Evolutionary conservation across 2,329 filamentous ascomycete species (phyloP), one percentile per base, ranked within the genome.

Genomic region (Talaromyces funiculosus): DNA sequence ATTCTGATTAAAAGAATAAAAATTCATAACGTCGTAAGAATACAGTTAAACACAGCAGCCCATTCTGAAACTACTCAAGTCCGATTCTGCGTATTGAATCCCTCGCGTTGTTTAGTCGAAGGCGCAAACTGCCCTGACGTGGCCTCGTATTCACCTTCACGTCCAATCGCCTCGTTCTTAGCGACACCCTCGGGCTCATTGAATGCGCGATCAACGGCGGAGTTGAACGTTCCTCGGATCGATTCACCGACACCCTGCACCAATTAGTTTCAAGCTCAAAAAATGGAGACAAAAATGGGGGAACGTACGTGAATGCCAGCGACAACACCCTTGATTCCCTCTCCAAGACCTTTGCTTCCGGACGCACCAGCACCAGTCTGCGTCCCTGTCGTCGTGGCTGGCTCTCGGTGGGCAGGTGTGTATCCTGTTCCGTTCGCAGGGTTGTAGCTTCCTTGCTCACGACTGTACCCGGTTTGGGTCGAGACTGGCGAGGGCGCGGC

Each of bases 201-300:
- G 63, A 77, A 75, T 4, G 72, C 66, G 56, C 70, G 67, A 62
- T 78, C 76, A 43, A 77, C 69, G 0, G 72, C 71, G n/a, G 72
- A 68, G 57, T 67, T 73, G 3, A 75, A 53, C 1, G 68, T 69
- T 4, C 76, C 76, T 18, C 76, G 74, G 35, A 78, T 64, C 3
- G 71, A 71, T 62, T 78, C 76, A 5, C 76, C 76, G 18, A 69
- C 68, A 7, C 76, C 75, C 73, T 78, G 64, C 62, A 57, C 3
- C 58, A 16, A 38, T 40, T 2, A 47, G 43, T 4, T n/a, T n/a
- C 6, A 14, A 9, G 12, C 20, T 20, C 16, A 40, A 14, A n/a
- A n/a, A 10, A n/a, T 26, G 37, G 20, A 8, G 22, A 37, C 10
- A 10, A 5, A 1, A 14, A 14, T 12, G 16, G 8, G 20, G 40